Conservation (phyloP, 768 basidiomycete genomes). For the Leccinum sublutescens region DNA sequence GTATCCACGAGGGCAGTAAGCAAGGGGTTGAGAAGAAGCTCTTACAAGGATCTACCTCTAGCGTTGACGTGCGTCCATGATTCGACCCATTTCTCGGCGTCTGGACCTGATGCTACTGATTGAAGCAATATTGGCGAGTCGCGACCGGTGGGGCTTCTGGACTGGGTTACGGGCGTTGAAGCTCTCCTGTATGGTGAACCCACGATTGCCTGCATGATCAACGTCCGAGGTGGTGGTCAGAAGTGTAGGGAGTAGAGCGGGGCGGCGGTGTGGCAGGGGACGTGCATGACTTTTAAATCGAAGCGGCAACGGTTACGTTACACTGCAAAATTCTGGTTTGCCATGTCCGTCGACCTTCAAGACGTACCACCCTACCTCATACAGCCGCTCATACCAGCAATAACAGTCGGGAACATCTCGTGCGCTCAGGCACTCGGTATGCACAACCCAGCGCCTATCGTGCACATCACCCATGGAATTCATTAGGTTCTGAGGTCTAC, state of each 20-base stretch:
- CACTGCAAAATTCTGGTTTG: conserved; percentile 12
- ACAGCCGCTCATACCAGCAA: conserved; percentile 43
- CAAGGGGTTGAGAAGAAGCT: neutral
- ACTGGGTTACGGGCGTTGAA: conserved; percentile 18
- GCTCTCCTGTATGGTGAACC: conserved; percentile 18
- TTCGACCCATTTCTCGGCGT: conserved; percentile 53
- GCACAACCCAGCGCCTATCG: conserved; percentile 3
- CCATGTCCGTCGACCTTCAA: conserved; percentile 29
- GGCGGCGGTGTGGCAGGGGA: conserved; percentile 1
- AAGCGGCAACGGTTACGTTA: conserved; percentile 10
- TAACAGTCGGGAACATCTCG: conserved; percentile 27
- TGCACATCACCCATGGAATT: conserved; percentile 4
- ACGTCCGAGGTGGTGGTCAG: neutral
- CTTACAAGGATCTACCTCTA: conserved; percentile 44
- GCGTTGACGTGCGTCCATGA: conserved; percentile 57
- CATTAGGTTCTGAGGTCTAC: conserved; percentile 77
- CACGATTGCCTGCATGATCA: conserved; percentile 15
- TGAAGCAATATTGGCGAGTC: conserved; percentile 18
- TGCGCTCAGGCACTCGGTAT: conserved; percentile 61
- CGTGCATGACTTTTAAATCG: conserved; percentile 18
- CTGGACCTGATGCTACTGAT: conserved; percentile 22
- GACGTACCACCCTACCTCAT: conserved; percentile 64
- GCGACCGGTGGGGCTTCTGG: conserved; percentile 13
- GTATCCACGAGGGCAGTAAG: neutral
- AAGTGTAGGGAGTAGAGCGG: conserved; percentile 7